Evolutionary conservation across 192 early-diverging fungal species (phyloP).

Genomic region (Mycoemilia scoparia): DNA sequence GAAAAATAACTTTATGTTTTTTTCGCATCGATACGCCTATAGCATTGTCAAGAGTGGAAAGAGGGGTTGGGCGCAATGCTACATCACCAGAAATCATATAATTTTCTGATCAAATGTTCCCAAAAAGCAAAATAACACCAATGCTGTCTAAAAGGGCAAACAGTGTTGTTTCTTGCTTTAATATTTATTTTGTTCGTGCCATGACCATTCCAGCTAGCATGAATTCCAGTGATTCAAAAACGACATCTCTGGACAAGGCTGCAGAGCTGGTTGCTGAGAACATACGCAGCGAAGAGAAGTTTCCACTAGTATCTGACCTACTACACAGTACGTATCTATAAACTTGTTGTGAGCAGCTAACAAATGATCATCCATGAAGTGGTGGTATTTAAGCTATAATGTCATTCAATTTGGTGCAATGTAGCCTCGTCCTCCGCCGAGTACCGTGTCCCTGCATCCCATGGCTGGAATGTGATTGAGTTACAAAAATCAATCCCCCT

Average conservation of each 20-base stretch:
- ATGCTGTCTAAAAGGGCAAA: too few species aligned
- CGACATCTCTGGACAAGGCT: constrained; percentile 3
- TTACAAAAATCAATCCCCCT: constrained; percentile 46
- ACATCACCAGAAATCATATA: too few species aligned
- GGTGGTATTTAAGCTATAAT: constrained; percentile 1
- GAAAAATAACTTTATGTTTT: too few species aligned
- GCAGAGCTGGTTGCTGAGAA: constrained; percentile 14
- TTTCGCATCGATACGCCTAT: too few species aligned
- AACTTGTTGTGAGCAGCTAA: background rate
- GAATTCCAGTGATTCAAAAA: background rate
- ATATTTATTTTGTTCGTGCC: background rate
- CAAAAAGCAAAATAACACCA: too few species aligned
- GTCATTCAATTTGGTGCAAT: background rate
- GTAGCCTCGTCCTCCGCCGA: constrained; percentile 34
- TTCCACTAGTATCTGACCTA: constrained; percentile 22
- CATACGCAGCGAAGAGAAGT: constrained; percentile 20
- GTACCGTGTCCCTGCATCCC: constrained; percentile 24
- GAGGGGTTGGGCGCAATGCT: too few species aligned
- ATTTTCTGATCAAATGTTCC: too few species aligned
- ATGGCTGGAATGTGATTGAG: constrained; percentile 33
- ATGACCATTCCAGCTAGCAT: background rate
- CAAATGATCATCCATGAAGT: background rate
- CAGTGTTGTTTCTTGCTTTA: background rate
- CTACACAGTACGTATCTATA: constrained; percentile 20
- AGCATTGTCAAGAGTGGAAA: too few species aligned